These are phyloP conservation scores for Corchorus capsularis DNA, from an alignment of 345 rosid species.

Conservation along the genomic window DNA sequence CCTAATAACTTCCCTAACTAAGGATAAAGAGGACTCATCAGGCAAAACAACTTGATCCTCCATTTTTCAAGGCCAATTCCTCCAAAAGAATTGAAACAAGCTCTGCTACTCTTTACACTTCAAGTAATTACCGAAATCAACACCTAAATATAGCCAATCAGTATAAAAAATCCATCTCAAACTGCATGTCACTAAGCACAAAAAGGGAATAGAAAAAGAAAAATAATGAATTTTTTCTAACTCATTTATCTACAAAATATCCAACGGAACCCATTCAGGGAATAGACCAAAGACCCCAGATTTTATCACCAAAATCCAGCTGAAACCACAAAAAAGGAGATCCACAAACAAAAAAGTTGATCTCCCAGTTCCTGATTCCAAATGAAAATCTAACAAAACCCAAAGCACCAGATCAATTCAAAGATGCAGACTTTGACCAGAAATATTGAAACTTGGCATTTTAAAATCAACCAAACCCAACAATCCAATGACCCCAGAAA, in stretches of 20 bases:
- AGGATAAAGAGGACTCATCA: slow-evolving; percentile 37
- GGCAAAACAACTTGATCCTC: slow-evolving; percentile 40
- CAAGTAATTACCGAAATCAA: slow-evolving; percentile 32
- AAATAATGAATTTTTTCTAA: background rate
- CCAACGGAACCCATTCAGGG: slow-evolving; percentile 11
- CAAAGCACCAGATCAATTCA: slow-evolving; percentile 38
- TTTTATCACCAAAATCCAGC: slow-evolving; percentile 20
- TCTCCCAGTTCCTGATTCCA: slow-evolving; percentile 20
- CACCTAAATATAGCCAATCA: slow-evolving; percentile 21
- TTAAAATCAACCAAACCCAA: background rate
- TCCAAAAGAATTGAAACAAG: background rate
- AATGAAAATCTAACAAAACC: slow-evolving; percentile 29
- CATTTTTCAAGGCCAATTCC: slow-evolving; percentile 42
- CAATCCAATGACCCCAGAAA: background rate
- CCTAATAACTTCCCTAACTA: slow-evolving; percentile 45
- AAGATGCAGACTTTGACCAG: slow-evolving; percentile 26
- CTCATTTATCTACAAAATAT: slow-evolving; percentile 18
- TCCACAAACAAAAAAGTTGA: slow-evolving; percentile 13
- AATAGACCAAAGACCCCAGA: slow-evolving; percentile 20
- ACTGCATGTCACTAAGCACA: slow-evolving; percentile 6
- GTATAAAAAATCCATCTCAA: slow-evolving; percentile 27
- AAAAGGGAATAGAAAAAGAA: background rate
- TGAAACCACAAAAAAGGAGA: slow-evolving; percentile 10
- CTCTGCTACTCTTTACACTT: slow-evolving; percentile 12
- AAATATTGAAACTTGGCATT: background rate